These are phyloP conservation scores for Boletellus dicymbophilus DNA, from an alignment of 1,284 basidiomycete genomes.

Conservation along the genomic window DNA sequence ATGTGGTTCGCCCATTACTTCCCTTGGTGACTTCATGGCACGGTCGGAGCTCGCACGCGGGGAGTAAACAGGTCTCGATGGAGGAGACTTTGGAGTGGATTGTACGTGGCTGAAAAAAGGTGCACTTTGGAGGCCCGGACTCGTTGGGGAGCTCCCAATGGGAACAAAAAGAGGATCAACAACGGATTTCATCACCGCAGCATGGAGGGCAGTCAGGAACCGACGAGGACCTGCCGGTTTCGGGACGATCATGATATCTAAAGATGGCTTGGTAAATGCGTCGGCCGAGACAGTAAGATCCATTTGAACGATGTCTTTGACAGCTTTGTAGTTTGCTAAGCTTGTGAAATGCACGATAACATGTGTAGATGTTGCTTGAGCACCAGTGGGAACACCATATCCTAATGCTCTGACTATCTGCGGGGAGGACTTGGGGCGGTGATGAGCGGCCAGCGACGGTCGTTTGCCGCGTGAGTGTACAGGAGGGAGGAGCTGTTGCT, in stretches of 20 bases:
- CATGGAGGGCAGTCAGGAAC: constrained; percentile 87
- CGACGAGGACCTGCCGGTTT: constrained; percentile 94
- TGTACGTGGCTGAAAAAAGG: constrained; percentile 44
- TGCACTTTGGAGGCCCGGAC: constrained; percentile 52
- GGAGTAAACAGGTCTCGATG: constrained; percentile 44
- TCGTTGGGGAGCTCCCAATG: constrained; percentile 88
- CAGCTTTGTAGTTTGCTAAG: constrained; percentile 82
- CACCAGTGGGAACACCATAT: constrained; percentile 28
- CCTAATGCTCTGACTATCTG: constrained; percentile 66
- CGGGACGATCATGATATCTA: constrained; percentile 92
- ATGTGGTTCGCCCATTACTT: constrained; percentile 38
- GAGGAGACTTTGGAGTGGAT: constrained; percentile 42
- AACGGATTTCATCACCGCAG: constrained; percentile 78
- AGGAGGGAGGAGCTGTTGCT: constrained; percentile 50
- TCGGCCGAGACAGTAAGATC: constrained; percentile 50
- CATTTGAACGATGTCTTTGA: constrained; percentile 83
- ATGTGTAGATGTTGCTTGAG: constrained; percentile 37
- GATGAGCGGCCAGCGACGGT: constrained; percentile 68
- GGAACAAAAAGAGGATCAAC: constrained; percentile 91
- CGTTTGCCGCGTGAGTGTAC: constrained; percentile 58
- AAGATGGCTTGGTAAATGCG: constrained; percentile 41
- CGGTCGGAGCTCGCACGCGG: constrained; percentile 61
- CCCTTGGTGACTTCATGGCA: constrained; percentile 56
- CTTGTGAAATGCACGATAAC: constrained; percentile 91
- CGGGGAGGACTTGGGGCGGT: constrained; percentile 77